phyloP scores from a whole-genome alignment of 2,329 filamentous ascomycete genomes.

The Cercospora zeina region DNA sequence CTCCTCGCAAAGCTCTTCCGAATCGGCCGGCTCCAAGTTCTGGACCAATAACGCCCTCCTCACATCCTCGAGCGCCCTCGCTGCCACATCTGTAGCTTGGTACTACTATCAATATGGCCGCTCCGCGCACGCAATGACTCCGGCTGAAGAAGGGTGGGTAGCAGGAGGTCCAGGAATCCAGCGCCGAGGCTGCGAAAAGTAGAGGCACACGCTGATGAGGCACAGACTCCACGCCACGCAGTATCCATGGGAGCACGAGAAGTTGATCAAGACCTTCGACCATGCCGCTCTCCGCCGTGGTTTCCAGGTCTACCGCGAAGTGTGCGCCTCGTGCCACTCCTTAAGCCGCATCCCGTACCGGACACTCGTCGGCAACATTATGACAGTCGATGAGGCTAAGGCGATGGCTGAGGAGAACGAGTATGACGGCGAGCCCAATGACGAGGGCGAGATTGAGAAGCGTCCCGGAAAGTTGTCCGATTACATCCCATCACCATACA shows the following conservation, averaged over 20 bases:
- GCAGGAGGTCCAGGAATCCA: background rate
- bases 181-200: constrained; percentile 7
- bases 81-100: constrained; percentile 88
- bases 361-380: constrained; percentile 80
- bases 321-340: constrained; percentile 97
- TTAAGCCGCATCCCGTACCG: constrained; percentile 93
- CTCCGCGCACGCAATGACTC: constrained; percentile 83
- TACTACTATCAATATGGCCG: constrained; percentile 96
- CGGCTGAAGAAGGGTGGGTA: constrained; percentile 94
- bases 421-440: constrained; percentile 97
- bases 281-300: constrained; percentile 97
- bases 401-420: constrained; percentile 95
- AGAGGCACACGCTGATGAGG: constrained; percentile 5
- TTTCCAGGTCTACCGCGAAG: constrained; percentile 99
- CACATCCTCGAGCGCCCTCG: constrained; percentile 79
- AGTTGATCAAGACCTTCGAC: constrained; percentile 94
- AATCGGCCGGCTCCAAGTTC: constrained; percentile 67
- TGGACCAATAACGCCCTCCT: constrained; percentile 84
- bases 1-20: constrained; percentile 69
- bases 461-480: constrained; percentile 97
- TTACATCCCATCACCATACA: constrained; percentile 92
- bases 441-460: constrained; percentile 97
- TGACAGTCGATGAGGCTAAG: constrained; percentile 98
- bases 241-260: constrained; percentile 94
- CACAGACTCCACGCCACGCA: constrained; percentile 81